Conservation (phyloP, 139 green algal species). For the Desmodesmus armatus region DNA sequence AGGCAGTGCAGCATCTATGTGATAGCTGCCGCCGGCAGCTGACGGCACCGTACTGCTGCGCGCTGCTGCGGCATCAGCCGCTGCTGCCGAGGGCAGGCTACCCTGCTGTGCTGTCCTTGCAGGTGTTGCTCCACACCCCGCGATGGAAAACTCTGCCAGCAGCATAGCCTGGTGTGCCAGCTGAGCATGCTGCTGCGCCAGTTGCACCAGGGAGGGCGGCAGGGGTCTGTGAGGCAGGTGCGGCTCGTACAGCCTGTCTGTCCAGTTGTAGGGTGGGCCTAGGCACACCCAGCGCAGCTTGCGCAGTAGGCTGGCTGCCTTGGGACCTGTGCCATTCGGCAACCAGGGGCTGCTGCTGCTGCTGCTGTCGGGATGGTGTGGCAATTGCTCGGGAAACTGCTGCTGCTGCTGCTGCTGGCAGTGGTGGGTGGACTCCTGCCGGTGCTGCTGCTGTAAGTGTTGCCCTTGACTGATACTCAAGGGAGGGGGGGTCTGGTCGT, state of each 20-base stretch:
- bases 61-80: too few species aligned
- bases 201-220: slow-evolving; percentile 37
- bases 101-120: too few species aligned
- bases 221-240: slow-evolving; percentile 51
- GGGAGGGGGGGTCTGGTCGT: too few species aligned
- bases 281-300: slow-evolving; percentile 88
- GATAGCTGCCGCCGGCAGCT: background rate
- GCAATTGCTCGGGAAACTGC: background rate
- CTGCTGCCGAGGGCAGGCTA: too few species aligned
- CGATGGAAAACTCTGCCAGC: too few species aligned
- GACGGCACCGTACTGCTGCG: background rate
- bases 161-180: too few species aligned
- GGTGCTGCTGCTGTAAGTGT: slow-evolving; percentile 11
- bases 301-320: slow-evolving; percentile 70
- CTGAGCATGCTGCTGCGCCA: slow-evolving; percentile 40
- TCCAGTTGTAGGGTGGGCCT: slow-evolving; percentile 88
- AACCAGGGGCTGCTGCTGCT: slow-evolving; percentile 11
- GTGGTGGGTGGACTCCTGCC: background rate
- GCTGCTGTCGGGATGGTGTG: background rate
- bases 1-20: background rate
- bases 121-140: too few species aligned
- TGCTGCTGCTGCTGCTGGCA: slow-evolving; percentile 10
- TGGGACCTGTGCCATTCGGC: slow-evolving; percentile 30
- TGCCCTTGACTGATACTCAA: too few species aligned
- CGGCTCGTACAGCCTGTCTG: slow-evolving; percentile 68